Base-by-base conservation (phyloP, 2,329 filamentous ascomycete genomes). In the Fusarium bulbicola region DNA sequence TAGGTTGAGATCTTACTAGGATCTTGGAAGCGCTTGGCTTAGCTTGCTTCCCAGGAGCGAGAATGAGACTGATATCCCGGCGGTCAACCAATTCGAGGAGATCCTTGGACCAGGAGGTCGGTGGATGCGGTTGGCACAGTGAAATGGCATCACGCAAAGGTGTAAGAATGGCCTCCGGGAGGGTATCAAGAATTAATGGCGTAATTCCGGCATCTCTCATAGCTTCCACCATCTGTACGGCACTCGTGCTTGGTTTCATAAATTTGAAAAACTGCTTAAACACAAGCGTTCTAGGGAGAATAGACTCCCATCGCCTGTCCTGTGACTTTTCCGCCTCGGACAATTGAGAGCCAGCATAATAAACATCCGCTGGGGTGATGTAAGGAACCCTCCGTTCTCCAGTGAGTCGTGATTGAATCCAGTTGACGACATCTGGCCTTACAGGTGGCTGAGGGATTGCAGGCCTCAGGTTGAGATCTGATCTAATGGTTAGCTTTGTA, bases 81-180 rank as follows among this genome's bases (percentile, higher is more conserved):
- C 96, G 90, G 59, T 93, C 92, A 18, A 98, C 90, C 10, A 98
- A 84, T 60, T 91, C 87, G 20, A 98, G 86, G 11, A 97, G 84
- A 3, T 90, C 87, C 46, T 87, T 87, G 20, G 89, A 86, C 95
- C 95, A 98, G 3, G 87, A 89, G 1, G 91, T 88, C 15, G 95
- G 93, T 24, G 95, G 95, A 67, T 90, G 89, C n/a, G 91, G 89
- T 80, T 97, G 95, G 73, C 94, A 97, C 71, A 90, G 88, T n/a
- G 92, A 89, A 45, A 98, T 94, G 10, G 92, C 91, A 82, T 98
- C 95, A 79, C 92, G 92, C 20, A 98, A 85, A 0, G 93, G 92
- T 5, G 92, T 89, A 60, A 93, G 88, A n/a, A 98, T 86, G 32
- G 93, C 91, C 81, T 97, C 94, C 4, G 96, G 95, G 3, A 98